phyloP scores from a whole-genome alignment of 805 yeast genomes.

The Wickerhamomyces bovis region DNA sequence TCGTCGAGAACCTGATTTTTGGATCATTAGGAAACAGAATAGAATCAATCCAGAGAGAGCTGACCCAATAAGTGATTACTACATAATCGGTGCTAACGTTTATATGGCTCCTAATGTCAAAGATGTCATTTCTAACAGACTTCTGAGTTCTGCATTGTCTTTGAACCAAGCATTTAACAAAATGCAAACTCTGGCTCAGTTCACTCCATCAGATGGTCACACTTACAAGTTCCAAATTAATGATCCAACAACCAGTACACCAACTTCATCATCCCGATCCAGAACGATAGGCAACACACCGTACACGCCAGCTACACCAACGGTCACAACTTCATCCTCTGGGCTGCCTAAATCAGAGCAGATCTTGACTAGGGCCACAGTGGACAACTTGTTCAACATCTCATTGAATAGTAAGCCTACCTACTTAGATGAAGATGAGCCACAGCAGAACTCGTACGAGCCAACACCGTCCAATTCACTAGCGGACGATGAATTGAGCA shows the following conservation, averaged over 20 bases:
- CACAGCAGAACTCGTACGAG: not conserved
- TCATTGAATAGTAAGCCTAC: conserved; percentile 17
- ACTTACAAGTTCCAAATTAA: conserved; percentile 29
- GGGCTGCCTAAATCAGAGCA: conserved; percentile 5
- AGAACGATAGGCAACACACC: conserved; percentile 23
- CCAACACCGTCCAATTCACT: not conserved
- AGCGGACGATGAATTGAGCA: conserved; percentile 10
- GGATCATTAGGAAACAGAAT: conserved; percentile 83
- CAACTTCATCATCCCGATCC: conserved; percentile 13
- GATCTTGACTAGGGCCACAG: conserved; percentile 15
- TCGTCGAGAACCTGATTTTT: conserved; percentile 83
- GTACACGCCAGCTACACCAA: conserved; percentile 20
- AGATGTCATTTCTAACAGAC: conserved; percentile 65
- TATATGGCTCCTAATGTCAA: conserved; percentile 83
- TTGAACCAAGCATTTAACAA: conserved; percentile 41
- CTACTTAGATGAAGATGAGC: conserved; percentile 13
- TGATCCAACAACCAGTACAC: not conserved
- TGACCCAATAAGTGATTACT: conserved; percentile 65
- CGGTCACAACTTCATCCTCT: conserved; percentile 7
- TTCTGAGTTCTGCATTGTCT: conserved; percentile 29
- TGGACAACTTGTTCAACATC: conserved; percentile 22
- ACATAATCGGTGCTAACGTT: conserved; percentile 85
- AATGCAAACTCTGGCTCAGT: conserved; percentile 44
- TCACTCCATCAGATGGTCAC: conserved; percentile 58
- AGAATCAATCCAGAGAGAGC: conserved; percentile 49